Percentiles rank a stretch among this genome's conserved stretches.
Evolutionary conservation across 108 stramenopile species (phyloP).

Genomic region (Pseudonitzschia multiseries): DNA sequence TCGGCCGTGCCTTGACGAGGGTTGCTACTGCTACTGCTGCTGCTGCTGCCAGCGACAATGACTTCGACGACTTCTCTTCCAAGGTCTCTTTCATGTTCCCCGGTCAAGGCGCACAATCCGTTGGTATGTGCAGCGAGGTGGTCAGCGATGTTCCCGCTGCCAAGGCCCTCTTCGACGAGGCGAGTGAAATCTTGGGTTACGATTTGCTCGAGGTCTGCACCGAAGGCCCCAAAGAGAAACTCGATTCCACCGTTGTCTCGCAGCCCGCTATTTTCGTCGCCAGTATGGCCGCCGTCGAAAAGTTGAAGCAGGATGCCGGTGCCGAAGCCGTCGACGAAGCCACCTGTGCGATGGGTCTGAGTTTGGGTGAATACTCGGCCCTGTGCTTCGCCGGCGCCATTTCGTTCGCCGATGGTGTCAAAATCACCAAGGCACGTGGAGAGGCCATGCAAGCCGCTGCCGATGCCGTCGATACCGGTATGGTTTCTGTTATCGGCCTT

Average conservation of each 20-base stretch:
- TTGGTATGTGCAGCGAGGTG: constrained; percentile 87
- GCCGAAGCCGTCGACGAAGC: constrained; percentile 89
- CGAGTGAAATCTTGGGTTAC: constrained; percentile 94
- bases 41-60: constrained; percentile 78
- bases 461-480: constrained; percentile 89
- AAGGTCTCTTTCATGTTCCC: constrained; percentile 96
- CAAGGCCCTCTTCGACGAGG: constrained; percentile 93
- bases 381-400: constrained; percentile 97
- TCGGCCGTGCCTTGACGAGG: constrained; percentile 36
- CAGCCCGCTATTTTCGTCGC: constrained; percentile 99
- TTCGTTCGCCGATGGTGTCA: constrained; percentile 97
- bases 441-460: constrained; percentile 98
- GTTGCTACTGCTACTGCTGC: too few species aligned
- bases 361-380: constrained; percentile 96
- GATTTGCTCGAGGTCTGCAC: constrained; percentile 91
- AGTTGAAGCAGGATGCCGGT: constrained; percentile 84
- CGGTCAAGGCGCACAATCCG: constrained; percentile 91
- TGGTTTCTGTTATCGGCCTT: constrained; percentile 98
- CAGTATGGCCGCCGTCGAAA: constrained; percentile 97
- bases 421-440: constrained; percentile 95
- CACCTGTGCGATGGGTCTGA: constrained; percentile 95
- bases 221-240: constrained; percentile 91
- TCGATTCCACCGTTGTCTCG: constrained; percentile 94
- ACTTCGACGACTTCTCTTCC: constrained; percentile 83
- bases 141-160: constrained; percentile 88